phyloP scores from a whole-genome alignment of 768 basidiomycete genomes.

The Tulasnella sp. region DNA sequence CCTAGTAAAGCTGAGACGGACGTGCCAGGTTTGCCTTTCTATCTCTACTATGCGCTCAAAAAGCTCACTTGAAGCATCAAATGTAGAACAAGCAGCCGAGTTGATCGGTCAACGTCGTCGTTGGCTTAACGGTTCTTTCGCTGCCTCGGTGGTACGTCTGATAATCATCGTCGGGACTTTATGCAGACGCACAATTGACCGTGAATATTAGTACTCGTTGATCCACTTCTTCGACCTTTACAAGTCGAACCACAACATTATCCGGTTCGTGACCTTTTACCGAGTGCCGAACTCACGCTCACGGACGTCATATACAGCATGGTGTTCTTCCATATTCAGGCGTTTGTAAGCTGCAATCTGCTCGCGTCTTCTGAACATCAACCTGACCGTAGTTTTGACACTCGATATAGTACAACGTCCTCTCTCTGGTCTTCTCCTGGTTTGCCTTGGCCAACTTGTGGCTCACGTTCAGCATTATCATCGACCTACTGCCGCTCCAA shows the following conservation, averaged over 20 bases:
- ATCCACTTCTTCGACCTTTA: conserved; percentile 89
- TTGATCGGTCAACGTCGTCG: conserved; percentile 91
- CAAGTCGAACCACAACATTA: conserved; percentile 70
- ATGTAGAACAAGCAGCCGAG: conserved; percentile 66
- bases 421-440: conserved; percentile 82
- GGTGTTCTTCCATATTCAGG: conserved; percentile 95
- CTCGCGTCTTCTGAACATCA: conserved; percentile 17
- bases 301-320: conserved; percentile 37
- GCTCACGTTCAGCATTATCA: conserved; percentile 93
- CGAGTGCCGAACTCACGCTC: not conserved
- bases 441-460: conserved; percentile 87
- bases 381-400: not conserved
- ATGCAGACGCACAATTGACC: not conserved
- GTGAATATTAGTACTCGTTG: conserved; percentile 60
- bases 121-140: conserved; percentile 95
- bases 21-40: conserved; percentile 43
- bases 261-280: conserved; percentile 29
- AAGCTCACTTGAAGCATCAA: not conserved
- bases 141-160: conserved; percentile 68
- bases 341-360: conserved; percentile 42
- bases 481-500: conserved; percentile 61
- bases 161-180: not conserved
- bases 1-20: conserved; percentile 94
- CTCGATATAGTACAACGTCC: conserved; percentile 61
- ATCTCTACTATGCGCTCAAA: not conserved